Evolutionary conservation across 148 eudicot genomes (phyloP).

Genomic region (Amaranthus palmeri): DNA sequence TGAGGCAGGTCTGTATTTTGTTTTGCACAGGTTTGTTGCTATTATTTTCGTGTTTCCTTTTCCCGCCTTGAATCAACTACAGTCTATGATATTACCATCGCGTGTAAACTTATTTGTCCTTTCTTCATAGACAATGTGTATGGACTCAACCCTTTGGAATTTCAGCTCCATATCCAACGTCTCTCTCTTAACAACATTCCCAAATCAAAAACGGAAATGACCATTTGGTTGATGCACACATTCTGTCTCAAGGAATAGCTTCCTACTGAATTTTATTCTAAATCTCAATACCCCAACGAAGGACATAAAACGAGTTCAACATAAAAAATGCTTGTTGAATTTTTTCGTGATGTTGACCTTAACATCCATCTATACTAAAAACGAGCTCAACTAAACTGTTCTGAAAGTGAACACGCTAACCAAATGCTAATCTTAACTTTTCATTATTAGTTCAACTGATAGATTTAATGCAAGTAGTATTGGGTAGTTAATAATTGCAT

Average conservation of each 20-base stretch:
- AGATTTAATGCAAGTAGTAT: too few species aligned
- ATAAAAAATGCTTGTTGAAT: constrained; percentile 51
- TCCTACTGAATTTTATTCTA: constrained; percentile 53
- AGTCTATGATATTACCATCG: constrained; percentile 94
- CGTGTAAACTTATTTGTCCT: constrained; percentile 70
- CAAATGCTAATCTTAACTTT: too few species aligned
- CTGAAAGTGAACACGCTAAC: too few species aligned
- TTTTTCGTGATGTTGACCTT: constrained; percentile 40
- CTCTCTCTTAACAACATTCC: constrained; percentile 51
- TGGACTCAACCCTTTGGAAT: constrained; percentile 82
- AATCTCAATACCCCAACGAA: constrained; percentile 69
- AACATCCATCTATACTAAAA: constrained; percentile 38
- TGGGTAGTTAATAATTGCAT: too few species aligned
- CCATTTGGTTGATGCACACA: constrained; percentile 64
- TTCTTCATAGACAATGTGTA: constrained; percentile 81
- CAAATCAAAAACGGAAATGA: constrained; percentile 45
- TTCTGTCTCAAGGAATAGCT: constrained; percentile 64
- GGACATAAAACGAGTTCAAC: constrained; percentile 45
- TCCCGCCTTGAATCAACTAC: constrained; percentile 19
- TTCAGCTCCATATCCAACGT: constrained; percentile 75
- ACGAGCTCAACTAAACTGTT: too few species aligned
- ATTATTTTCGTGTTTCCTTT: background rate
- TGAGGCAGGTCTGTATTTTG: constrained; percentile 64
- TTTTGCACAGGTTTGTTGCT: background rate
- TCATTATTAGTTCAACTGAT: too few species aligned